phyloP scores from a whole-genome alignment of 2,329 filamentous ascomycete genomes.

The Epichloe elymi region DNA sequence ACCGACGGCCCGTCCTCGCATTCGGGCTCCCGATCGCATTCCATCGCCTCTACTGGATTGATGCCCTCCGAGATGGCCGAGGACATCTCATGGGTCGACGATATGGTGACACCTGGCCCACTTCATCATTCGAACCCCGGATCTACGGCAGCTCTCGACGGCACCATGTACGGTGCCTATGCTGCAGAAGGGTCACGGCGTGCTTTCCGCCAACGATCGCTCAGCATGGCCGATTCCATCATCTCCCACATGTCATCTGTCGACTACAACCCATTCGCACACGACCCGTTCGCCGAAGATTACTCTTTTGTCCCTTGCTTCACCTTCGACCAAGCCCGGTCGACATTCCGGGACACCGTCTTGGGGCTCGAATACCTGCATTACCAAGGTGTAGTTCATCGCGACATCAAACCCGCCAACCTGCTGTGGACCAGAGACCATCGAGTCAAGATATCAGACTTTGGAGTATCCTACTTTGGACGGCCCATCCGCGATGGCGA shows the following conservation, averaged over 20 bases:
- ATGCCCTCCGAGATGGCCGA: slow-evolving; percentile 22
- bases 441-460: slow-evolving; percentile 94
- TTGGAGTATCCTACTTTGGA: slow-evolving; percentile 95
- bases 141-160: slow-evolving; percentile 51
- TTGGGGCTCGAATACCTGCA: slow-evolving; percentile 88
- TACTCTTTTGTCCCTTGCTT: slow-evolving; percentile 90
- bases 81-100: slow-evolving; percentile 29
- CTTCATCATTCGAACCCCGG: slow-evolving; percentile 38
- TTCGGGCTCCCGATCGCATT: slow-evolving; percentile 29
- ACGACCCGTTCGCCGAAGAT: slow-evolving; percentile 67
- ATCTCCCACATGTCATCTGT: slow-evolving; percentile 57
- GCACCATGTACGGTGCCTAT: slow-evolving; percentile 66
- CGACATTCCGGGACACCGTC: slow-evolving; percentile 83
- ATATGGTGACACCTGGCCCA: slow-evolving; percentile 40
- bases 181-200: slow-evolving; percentile 45
- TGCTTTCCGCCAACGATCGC: slow-evolving; percentile 51
- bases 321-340: slow-evolving; percentile 69
- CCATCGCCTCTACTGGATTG: slow-evolving; percentile 25
- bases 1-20: slow-evolving; percentile 24
- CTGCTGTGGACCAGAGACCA: slow-evolving; percentile 75
- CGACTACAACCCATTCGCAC: slow-evolving; percentile 41
- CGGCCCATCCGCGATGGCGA: slow-evolving; percentile 75
- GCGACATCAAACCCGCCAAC: slow-evolving; percentile 82
- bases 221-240: slow-evolving; percentile 69
- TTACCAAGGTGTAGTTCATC: slow-evolving; percentile 72